A percentile compares a stretch with the other conserved stretches of the same genome.
Conservation (phyloP, 345 rosid species). For the Adansonia digitata region DNA sequence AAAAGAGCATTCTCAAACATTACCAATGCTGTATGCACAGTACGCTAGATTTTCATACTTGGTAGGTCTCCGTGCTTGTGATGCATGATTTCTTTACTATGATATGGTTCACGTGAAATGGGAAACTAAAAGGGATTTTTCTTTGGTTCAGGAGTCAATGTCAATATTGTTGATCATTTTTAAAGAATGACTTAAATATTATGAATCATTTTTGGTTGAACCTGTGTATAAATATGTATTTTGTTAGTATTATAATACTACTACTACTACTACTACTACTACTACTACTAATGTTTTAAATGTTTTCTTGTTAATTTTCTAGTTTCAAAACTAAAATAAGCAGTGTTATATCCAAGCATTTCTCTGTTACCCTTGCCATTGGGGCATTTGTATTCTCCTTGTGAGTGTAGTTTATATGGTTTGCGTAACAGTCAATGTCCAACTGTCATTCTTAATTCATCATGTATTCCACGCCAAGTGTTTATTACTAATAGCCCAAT, state of each 20-base stretch:
- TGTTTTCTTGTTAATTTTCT: background rate
- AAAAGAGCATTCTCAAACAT: constrained; percentile 70
- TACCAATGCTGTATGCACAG: constrained; percentile 82
- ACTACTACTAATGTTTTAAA: background rate
- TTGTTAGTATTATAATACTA: background rate
- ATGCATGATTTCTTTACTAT: background rate
- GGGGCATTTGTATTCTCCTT: background rate
- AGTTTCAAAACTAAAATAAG: background rate
- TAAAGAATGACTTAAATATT: background rate
- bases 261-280: too few species aligned
- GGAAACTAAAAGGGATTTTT: background rate
- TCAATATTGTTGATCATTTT: background rate
- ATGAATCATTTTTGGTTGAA: background rate
- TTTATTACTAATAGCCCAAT: background rate
- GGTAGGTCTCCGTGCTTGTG: constrained; percentile 39
- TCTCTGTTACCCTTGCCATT: background rate
- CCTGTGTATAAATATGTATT: background rate
- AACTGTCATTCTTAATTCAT: background rate
- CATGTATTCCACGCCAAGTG: background rate
- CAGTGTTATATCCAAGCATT: background rate
- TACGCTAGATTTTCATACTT: constrained; percentile 65
- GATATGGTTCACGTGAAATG: background rate
- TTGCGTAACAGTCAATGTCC: background rate
- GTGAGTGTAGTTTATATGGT: background rate
- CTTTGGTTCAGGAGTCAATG: background rate